A percentile compares a stretch with the other conserved stretches of the same genome.
Evolutionary conservation across 2,329 filamentous ascomycete genomes (phyloP).

Genomic region (Pseudogymnoascus sp.): DNA sequence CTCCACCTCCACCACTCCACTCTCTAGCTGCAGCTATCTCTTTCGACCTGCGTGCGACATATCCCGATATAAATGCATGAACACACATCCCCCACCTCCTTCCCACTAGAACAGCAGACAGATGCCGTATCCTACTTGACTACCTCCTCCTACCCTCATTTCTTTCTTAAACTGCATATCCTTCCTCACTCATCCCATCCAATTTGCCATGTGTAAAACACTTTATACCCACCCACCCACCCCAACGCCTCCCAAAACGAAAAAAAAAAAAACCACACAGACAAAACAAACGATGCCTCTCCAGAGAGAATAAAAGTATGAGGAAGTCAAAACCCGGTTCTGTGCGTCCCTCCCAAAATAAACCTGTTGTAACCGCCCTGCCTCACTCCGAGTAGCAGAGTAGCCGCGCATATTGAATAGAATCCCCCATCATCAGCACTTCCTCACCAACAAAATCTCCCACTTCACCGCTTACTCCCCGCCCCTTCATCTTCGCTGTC

Average conservation of each 20-base stretch:
- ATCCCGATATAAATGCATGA: neutral
- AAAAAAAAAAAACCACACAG: neutral
- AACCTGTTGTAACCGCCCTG: neutral
- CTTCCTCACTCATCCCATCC: neutral
- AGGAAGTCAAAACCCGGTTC: neutral
- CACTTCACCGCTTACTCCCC: neutral
- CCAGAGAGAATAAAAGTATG: neutral
- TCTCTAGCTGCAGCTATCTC: neutral
- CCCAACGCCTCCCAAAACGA: neutral
- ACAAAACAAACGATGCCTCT: neutral
- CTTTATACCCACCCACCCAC: neutral
- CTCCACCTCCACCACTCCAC: neutral
- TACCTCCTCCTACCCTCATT: neutral
- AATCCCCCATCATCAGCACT: neutral
- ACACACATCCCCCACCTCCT: neutral
- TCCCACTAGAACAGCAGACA: neutral
- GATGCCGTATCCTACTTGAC: neutral
- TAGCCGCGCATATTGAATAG: neutral
- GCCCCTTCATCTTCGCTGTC: constrained; percentile 12
- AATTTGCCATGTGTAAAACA: constrained; percentile 2
- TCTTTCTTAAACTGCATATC: neutral
- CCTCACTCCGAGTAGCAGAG: neutral
- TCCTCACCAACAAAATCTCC: neutral
- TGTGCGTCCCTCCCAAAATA: neutral
- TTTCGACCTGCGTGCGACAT: neutral